A percentile compares a stretch with the other conserved stretches of the same genome.
phyloP scores from a whole-genome alignment of 2,329 filamentous ascomycete genomes.

The Fusarium nisikadoi region DNA sequence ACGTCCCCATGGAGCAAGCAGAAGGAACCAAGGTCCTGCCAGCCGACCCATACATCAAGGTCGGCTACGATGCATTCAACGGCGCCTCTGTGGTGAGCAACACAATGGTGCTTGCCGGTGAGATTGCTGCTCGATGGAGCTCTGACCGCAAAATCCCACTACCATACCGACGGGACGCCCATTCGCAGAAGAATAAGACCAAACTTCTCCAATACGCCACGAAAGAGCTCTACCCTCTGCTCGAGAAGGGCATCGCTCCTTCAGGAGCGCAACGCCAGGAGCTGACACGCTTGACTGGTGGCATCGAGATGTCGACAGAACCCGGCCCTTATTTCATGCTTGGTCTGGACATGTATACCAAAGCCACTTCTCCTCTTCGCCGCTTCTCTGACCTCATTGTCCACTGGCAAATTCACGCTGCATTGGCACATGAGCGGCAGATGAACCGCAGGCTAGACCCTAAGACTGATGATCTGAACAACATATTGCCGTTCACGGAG shows the following conservation, averaged over 20 bases:
- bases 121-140: conserved; percentile 71
- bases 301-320: conserved; percentile 61
- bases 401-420: conserved; percentile 74
- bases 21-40: conserved; percentile 42
- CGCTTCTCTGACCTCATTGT: conserved; percentile 71
- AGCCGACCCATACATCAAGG: conserved; percentile 63
- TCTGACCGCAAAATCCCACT: conserved; percentile 66
- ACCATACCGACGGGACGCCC: conserved; percentile 66
- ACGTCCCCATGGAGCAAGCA: conserved; percentile 37
- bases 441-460: conserved; percentile 41
- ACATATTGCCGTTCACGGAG: conserved; percentile 59
- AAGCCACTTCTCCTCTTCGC: conserved; percentile 73
- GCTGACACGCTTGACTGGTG: conserved; percentile 54
- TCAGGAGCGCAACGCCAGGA: conserved; percentile 46
- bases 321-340: conserved; percentile 67
- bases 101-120: conserved; percentile 70
- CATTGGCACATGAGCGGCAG: conserved; percentile 60
- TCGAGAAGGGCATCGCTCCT: conserved; percentile 48
- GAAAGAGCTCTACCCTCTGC: conserved; percentile 49
- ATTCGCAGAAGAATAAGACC: conserved; percentile 50
- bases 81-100: conserved; percentile 51
- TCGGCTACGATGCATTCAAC: conserved; percentile 46
- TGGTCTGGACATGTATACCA: conserved; percentile 69
- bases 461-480: conserved; percentile 43
- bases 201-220: conserved; percentile 52